A percentile compares a stretch with the other conserved stretches of the same genome.
phyloP scores from a whole-genome alignment of 2,329 filamentous ascomycete genomes.

The Metarhizium robertsii region DNA sequence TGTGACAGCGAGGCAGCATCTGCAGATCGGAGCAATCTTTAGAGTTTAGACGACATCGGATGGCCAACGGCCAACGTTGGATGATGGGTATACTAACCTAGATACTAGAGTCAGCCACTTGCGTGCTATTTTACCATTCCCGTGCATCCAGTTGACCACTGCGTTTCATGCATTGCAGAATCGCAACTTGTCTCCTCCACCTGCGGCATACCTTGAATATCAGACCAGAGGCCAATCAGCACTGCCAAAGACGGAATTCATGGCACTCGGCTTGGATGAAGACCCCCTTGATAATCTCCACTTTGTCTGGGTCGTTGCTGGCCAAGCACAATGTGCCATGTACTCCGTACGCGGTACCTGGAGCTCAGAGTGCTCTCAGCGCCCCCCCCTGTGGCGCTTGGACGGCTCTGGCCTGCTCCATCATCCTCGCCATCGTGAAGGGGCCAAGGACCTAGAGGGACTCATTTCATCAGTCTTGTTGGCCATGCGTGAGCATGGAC shows the following conservation, averaged over 20 bases:
- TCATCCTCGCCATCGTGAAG: too few species aligned
- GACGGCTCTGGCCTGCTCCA: too few species aligned
- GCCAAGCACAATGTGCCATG: background rate
- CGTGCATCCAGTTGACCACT: background rate
- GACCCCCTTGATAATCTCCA: background rate
- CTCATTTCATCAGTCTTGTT: too few species aligned
- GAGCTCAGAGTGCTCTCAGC: background rate
- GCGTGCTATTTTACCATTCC: background rate
- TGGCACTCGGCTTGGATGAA: background rate
- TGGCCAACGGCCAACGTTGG: too few species aligned
- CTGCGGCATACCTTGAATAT: background rate
- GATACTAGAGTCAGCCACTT: too few species aligned
- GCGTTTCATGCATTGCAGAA: background rate
- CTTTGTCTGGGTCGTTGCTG: background rate
- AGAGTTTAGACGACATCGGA: too few species aligned
- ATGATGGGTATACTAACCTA: too few species aligned
- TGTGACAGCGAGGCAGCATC: too few species aligned
- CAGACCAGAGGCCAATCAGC: background rate
- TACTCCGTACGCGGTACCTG: background rate
- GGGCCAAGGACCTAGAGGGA: too few species aligned
- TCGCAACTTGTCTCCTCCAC: background rate
- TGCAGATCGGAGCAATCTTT: too few species aligned
- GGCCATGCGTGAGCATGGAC: too few species aligned
- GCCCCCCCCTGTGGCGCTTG: background rate
- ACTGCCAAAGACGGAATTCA: background rate